Conservation (phyloP, 768 basidiomycete genomes). For the Trametes maxima region DNA sequence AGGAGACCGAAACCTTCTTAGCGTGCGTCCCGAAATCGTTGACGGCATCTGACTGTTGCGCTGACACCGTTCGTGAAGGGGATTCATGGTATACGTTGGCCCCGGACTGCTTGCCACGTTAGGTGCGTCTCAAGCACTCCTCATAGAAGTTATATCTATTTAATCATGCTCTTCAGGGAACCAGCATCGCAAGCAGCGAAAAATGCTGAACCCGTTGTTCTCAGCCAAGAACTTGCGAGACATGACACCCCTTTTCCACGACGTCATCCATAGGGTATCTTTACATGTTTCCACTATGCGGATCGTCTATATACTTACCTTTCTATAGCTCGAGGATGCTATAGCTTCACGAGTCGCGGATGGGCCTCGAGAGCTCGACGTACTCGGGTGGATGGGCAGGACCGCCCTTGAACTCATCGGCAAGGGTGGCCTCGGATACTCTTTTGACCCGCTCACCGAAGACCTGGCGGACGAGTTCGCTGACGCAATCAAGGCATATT, state of each 20-base stretch:
- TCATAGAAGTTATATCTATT: too few relatives aligned
- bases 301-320: not conserved
- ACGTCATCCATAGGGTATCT: conserved; percentile 11
- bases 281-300: not conserved
- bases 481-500: conserved; percentile 18
- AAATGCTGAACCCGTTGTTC: conserved; percentile 24
- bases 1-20: not conserved
- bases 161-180: conserved; percentile 15
- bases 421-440: conserved; percentile 21
- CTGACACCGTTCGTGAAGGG: not conserved
- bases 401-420: conserved; percentile 24
- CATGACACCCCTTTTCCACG: conserved; percentile 21
- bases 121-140: not conserved
- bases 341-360: conserved; percentile 9
- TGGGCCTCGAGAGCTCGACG: conserved; percentile 19
- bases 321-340: not conserved
- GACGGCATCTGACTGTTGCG: not conserved
- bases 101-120: conserved; percentile 19
- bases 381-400: conserved; percentile 23
- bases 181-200: conserved; percentile 28
- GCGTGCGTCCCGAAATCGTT: not conserved
- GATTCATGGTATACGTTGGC: conserved; percentile 1
- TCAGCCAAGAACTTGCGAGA: conserved; percentile 19
- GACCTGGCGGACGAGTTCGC: conserved; percentile 20
- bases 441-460: conserved; percentile 19